phyloP scores from a whole-genome alignment of 139 green algal species.

The Limnomonas spitsbergensis region DNA sequence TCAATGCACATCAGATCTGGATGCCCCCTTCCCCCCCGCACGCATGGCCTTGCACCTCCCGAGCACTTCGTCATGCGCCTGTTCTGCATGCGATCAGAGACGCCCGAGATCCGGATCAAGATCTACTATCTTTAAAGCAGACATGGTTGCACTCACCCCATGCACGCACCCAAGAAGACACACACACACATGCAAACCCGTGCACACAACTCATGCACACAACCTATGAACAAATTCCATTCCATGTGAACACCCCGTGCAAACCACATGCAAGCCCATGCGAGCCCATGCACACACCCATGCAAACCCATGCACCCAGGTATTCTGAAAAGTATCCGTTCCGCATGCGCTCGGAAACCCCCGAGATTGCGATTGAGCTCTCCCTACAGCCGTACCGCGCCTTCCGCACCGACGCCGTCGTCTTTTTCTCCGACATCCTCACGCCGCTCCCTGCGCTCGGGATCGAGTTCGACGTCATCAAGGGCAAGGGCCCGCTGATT shows the following conservation, averaged over 20 bases:
- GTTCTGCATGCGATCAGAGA: constrained; percentile 94
- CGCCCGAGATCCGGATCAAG: constrained; percentile 82
- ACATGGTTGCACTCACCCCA: too few relatives aligned
- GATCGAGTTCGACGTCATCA: constrained; percentile 97
- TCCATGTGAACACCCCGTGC: not conserved
- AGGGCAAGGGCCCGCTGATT: constrained; percentile 71
- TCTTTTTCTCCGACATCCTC: constrained; percentile 99
- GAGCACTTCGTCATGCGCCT: constrained; percentile 85
- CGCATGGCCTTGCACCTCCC: not conserved
- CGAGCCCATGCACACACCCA: too few relatives aligned
- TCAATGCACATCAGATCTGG: too few relatives aligned
- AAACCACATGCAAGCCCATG: not conserved
- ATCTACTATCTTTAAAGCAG: too few relatives aligned
- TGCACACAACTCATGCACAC: too few relatives aligned
- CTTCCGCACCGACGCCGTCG: constrained; percentile 94
- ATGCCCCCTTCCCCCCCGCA: too few relatives aligned
- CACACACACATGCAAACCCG: too few relatives aligned
- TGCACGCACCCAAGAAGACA: too few relatives aligned
- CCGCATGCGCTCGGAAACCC: constrained; percentile 90
- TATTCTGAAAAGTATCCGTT: constrained; percentile 92
- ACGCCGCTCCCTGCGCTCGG: constrained; percentile 93
- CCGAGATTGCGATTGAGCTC: constrained; percentile 83
- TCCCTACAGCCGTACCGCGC: constrained; percentile 89
- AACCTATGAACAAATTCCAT: too few relatives aligned
- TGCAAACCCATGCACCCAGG: constrained; percentile 25